Base-by-base conservation (phyloP, 345 rosid genomes). In the Cochlearia excelsa region DNA sequence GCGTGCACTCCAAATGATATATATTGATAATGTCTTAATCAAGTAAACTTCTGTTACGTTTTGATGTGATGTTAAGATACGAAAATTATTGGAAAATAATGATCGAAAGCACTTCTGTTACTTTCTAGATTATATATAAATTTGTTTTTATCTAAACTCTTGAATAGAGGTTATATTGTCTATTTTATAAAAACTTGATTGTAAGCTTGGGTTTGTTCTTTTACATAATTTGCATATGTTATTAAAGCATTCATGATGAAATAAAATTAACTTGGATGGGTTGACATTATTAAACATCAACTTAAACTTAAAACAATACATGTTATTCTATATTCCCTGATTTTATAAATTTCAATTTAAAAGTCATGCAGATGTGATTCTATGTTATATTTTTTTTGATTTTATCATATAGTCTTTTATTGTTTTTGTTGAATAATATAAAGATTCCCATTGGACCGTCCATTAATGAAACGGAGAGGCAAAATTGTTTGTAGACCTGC, bases 391-490 rank as follows among this genome's bases (percentile, higher is more conserved):
- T 49, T 55, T 47, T 43, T 56, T 70, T 63, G 35, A 63, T 50
- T 63, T 63, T 62, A 52, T 63, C 23, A 56, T 6, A 11, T 7
- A 30, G 63, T 33, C 30, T 33, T 61, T 61, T 34, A 9, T 48
- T 16, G 6, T 41, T 31, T 34, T 55, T 37, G 42, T 49, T 49
- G 69, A 63, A 42, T 50, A 56, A 56, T 16, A 42, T 33, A 33
- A 50, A 63, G 74, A 51, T 56, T 70, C 69, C 23, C 3, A 11
- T 50, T 63, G 74, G 74, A 70, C 74, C 54, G 74, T 45, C 74
- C 64, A 56, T 70, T 69, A 70, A 70, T 63, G 43, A 55, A 34
- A 48, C 58, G 74, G 74, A 70, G 74, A 63, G 74, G 74, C 74
- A 63, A 57, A 63, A 57, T 70, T 57, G 69, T 63, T 70, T 70